Percentiles rank a stretch among this genome's conserved stretches.
Conservation (phyloP, 768 basidiomycete genomes). For the Xerocomellus intermedius region DNA sequence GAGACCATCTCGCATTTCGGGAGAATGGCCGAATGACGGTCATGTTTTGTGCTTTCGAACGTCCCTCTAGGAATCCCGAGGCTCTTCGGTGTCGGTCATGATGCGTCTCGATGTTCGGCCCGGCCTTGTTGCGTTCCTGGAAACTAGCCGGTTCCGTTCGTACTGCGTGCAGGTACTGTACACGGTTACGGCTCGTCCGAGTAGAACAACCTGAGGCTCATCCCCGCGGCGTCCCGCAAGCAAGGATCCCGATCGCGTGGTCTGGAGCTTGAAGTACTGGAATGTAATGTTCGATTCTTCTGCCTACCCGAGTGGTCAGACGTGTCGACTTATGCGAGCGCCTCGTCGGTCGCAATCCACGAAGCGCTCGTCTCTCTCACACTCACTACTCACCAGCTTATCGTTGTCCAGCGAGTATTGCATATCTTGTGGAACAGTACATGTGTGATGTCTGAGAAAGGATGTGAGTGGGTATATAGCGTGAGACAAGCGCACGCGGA, state of each 20-base stretch:
- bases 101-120: conserved; percentile 10
- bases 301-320: too few relatives aligned
- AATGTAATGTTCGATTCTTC: too few relatives aligned
- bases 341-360: too few relatives aligned
- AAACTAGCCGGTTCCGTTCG: neutral
- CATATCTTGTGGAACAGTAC: too few relatives aligned
- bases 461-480: neutral
- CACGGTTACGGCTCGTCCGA: conserved; percentile 64
- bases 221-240: conserved; percentile 46
- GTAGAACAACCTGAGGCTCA: conserved; percentile 52
- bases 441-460: too few relatives aligned
- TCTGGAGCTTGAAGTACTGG: too few relatives aligned
- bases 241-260: conserved; percentile 63
- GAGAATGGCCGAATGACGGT: conserved; percentile 66
- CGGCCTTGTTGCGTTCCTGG: neutral
- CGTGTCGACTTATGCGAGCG: too few relatives aligned
- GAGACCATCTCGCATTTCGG: conserved; percentile 62
- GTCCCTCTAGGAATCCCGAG: conserved; percentile 57
- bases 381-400: too few relatives aligned
- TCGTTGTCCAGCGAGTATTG: too few relatives aligned
- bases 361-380: too few relatives aligned
- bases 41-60: conserved; percentile 62
- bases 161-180: conserved; percentile 44
- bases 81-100: conserved; percentile 61
- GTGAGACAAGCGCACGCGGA: too few relatives aligned